Conservation (phyloP, 106 monocot genomes). For the Hemerocallis citrina region DNA sequence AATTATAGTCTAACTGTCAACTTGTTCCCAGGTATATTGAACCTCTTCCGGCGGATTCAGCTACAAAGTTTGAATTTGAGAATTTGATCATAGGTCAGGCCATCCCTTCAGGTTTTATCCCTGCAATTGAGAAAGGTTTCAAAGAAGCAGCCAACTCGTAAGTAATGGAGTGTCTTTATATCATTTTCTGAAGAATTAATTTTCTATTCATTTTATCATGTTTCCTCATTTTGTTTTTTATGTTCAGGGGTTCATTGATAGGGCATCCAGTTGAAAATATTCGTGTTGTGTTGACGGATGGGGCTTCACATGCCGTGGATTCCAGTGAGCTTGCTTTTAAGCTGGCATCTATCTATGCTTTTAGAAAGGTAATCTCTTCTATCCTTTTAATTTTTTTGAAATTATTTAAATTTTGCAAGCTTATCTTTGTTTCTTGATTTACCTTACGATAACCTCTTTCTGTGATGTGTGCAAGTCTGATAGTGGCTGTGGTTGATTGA, state of each 20-base stretch:
- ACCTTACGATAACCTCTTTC: background rate
- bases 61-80: constrained; percentile 92
- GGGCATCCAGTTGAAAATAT: constrained; percentile 93
- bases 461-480: background rate
- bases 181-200: background rate
- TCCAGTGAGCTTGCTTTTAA: constrained; percentile 99
- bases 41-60: constrained; percentile 66
- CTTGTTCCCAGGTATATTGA: constrained; percentile 62
- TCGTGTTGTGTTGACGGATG: constrained; percentile 87
- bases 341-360: constrained; percentile 94
- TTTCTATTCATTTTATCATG: background rate
- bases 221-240: background rate
- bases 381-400: background rate
- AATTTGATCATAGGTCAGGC: constrained; percentile 92
- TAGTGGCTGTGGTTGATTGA: too few species aligned
- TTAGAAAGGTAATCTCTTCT: constrained; percentile 85
- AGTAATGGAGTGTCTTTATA: constrained; percentile 10
- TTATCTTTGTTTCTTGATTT: background rate
- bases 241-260: constrained; percentile 80
- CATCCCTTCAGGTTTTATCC: constrained; percentile 74
- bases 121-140: constrained; percentile 96
- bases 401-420: background rate
- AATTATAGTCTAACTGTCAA: background rate
- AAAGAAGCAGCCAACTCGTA: constrained; percentile 91
- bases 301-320: constrained; percentile 89